phyloP scores from a whole-genome alignment of 2,329 filamentous ascomycete genomes.

The Albophoma yamanashiensis region DNA sequence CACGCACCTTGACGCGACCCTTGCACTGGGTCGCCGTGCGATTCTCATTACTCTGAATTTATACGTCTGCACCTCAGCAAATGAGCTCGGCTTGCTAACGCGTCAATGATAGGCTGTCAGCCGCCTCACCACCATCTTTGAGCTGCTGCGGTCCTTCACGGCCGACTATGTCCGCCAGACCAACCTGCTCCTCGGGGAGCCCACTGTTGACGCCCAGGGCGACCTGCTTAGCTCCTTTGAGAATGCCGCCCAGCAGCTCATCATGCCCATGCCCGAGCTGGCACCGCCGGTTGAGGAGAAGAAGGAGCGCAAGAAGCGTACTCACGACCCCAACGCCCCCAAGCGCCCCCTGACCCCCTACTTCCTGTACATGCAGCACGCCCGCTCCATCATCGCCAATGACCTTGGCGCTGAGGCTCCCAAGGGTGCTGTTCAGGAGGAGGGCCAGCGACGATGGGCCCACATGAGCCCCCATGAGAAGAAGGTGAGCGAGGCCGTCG shows the following conservation, averaged over 20 bases:
- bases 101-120: constrained; percentile 37
- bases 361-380: constrained; percentile 88
- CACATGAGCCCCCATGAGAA: constrained; percentile 68
- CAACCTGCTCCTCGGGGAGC: constrained; percentile 66
- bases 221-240: constrained; percentile 41
- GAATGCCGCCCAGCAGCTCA: constrained; percentile 34
- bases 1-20: background rate
- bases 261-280: constrained; percentile 26
- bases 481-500: constrained; percentile 8
- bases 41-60: background rate
- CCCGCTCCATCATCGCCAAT: constrained; percentile 68
- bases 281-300: constrained; percentile 51
- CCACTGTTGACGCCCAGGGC: constrained; percentile 35
- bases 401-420: constrained; percentile 67
- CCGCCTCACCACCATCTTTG: constrained; percentile 68
- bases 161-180: constrained; percentile 82
- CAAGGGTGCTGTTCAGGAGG: constrained; percentile 79
- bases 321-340: constrained; percentile 83
- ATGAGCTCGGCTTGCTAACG: constrained; percentile 21
- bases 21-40: background rate
- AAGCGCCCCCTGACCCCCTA: constrained; percentile 92
- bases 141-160: constrained; percentile 68
- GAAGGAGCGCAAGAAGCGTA: constrained; percentile 84
- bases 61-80: background rate
- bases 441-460: constrained; percentile 79